phyloP scores from a whole-genome alignment of 148 eudicot species.

The Rhododendron mucronatum region DNA sequence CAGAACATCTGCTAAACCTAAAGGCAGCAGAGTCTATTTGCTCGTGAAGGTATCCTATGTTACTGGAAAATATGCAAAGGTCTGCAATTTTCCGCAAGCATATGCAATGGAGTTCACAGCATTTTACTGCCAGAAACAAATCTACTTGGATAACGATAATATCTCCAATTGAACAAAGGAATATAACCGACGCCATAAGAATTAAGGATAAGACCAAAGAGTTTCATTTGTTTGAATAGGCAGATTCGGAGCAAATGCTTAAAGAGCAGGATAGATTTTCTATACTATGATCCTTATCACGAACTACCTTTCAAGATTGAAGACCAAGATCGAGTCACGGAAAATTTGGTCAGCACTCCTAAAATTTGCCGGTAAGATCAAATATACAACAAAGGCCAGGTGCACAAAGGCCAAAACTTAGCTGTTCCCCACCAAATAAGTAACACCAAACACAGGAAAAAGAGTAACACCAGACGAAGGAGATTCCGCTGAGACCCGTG shows the following conservation, averaged over 20 bases:
- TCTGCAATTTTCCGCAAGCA: neutral
- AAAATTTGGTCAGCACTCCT: neutral
- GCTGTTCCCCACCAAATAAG: neutral
- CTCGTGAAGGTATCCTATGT: neutral
- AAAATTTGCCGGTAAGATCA: neutral
- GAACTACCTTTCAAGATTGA: neutral
- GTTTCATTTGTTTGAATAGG: neutral
- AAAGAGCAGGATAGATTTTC: neutral
- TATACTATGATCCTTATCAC: neutral
- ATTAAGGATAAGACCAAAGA: neutral
- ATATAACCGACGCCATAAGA: neutral
- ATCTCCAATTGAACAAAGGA: neutral
- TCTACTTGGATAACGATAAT: neutral
- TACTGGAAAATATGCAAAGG: neutral
- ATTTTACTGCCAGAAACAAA: neutral
- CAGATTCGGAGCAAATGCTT: neutral
- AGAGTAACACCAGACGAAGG: neutral
- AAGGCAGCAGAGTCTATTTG: neutral
- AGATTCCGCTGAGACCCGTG: constrained; percentile 6
- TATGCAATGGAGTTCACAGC: neutral
- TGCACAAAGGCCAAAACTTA: neutral
- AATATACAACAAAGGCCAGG: neutral
- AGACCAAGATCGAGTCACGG: neutral
- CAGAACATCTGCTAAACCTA: neutral
- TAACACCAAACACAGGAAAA: neutral